phyloP scores from a whole-genome alignment of 75 land plant genomes.

The Larix kaempferi region DNA sequence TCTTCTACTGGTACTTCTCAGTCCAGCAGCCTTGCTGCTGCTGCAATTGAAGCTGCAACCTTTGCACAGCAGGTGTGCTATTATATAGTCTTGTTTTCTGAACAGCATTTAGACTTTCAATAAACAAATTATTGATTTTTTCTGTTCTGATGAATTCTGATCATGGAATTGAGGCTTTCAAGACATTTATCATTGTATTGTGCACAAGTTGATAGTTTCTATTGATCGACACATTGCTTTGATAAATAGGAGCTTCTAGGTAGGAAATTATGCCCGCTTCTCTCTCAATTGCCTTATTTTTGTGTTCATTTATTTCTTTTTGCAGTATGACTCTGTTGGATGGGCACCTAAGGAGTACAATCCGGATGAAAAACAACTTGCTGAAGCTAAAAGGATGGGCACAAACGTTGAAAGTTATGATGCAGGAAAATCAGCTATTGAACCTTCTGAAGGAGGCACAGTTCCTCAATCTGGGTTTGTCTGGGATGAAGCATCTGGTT shows the following conservation, averaged over 20 bases:
- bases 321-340: slow-evolving; percentile 93
- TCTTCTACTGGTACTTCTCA: slow-evolving; percentile 49
- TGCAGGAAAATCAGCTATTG: slow-evolving; percentile 21
- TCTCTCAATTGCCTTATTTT: background rate
- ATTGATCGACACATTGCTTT: background rate
- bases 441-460: slow-evolving; percentile 18
- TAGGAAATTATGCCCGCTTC: background rate
- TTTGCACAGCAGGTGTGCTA: slow-evolving; percentile 87
- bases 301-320: slow-evolving; percentile 1
- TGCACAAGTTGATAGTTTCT: background rate
- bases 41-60: slow-evolving; percentile 98
- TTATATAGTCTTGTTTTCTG: background rate
- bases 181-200: no score
- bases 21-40: slow-evolving; percentile 88
- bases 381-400: slow-evolving; percentile 5
- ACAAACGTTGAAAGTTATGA: slow-evolving; percentile 16
- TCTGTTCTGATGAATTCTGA: no score
- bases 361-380: slow-evolving; percentile 59
- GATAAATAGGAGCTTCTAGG: background rate
- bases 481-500: slow-evolving; percentile 99
- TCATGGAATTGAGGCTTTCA: no score
- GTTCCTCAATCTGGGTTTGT: slow-evolving; percentile 94
- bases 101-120: no score
- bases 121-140: no score
- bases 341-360: slow-evolving; percentile 99